Base-by-base conservation (phyloP, 208 protist genomes). In the Polymyxa betae region DNA sequence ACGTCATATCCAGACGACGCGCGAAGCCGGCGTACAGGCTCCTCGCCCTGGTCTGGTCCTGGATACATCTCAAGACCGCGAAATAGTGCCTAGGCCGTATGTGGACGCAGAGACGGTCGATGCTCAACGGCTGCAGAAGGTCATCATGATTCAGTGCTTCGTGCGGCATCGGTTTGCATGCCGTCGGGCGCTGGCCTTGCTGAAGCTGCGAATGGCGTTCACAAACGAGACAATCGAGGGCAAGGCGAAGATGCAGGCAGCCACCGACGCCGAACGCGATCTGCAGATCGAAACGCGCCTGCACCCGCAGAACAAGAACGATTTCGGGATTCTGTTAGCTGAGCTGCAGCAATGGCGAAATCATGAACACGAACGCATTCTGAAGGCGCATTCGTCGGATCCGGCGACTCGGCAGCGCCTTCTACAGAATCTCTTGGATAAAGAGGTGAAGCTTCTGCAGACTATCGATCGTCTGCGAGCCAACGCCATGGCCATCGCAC, bases 361-460 rank as follows among this genome's bases (percentile, higher is more conserved):
- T 45, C 91, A 93, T 43, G 96, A 98, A 93, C 94, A 95, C 24
- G 91, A 92, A 1, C 92, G 93, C 5, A 97, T 98, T 82, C 92
- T 95, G 5, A 82, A 90, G 38, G 92, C 95, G 16, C 92, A 52
- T 38, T 91, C 96, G 38, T 93, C 93, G 24, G 90, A 94, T 38
- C 92, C 90, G 16, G 94, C 97, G 88, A 88, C 77, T 16, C 92
- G 92, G 38, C 92, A 95, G 38, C 90, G 91, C 32, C 95, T 96
- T 5, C 93, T 97, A 88, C 88, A 95, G 38, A 94, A 97, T 29
- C 94, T 99, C 38, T 97, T 97, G 0, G 95, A 96, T 90, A 97
- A 97, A 90, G 96, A 99, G 93, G 93, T 97, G 78, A 96, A 97
- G 90, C 93, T 98, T 77, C 93, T 99, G 43, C 97, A 98, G 93